phyloP scores from a whole-genome alignment of 2,329 filamentous ascomycete species.

The Trichocomaceae sp. region DNA sequence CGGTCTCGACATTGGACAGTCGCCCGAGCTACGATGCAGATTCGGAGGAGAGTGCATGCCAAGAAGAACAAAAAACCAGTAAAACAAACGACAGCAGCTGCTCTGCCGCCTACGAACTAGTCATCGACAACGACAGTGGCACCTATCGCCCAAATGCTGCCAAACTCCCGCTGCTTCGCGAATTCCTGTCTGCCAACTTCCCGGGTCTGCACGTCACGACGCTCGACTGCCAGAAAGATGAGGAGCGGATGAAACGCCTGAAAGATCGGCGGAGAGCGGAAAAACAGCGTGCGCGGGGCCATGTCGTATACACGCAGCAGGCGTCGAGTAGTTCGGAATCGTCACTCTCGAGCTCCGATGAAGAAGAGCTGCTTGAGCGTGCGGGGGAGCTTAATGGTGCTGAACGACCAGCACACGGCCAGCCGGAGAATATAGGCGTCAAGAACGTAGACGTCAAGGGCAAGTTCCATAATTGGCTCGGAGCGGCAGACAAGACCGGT shows the following conservation, averaged over 20 bases:
- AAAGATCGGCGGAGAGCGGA: slow-evolving; percentile 68
- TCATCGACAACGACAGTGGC: slow-evolving; percentile 93
- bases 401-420: slow-evolving; percentile 15
- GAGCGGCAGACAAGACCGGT: slow-evolving; percentile 16
- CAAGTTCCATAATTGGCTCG: slow-evolving; percentile 31
- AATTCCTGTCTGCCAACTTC: slow-evolving; percentile 66
- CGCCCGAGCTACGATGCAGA: not conserved
- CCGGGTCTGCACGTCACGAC: slow-evolving; percentile 68
- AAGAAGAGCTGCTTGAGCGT: slow-evolving; percentile 49
- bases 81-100: slow-evolving; percentile 40
- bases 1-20: slow-evolving; percentile 12
- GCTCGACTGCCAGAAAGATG: slow-evolving; percentile 66
- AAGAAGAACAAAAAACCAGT: not conserved
- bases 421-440: slow-evolving; percentile 16
- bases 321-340: slow-evolving; percentile 33
- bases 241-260: slow-evolving; percentile 63
- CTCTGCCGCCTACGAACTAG: slow-evolving; percentile 64
- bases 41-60: not conserved
- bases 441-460: slow-evolving; percentile 34
- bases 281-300: slow-evolving; percentile 59
- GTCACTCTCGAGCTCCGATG: slow-evolving; percentile 50
- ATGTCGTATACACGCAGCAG: slow-evolving; percentile 50
- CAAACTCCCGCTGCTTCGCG: slow-evolving; percentile 63
- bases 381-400: slow-evolving; percentile 20
- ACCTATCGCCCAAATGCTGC: slow-evolving; percentile 84